Evolutionary conservation across 768 basidiomycete genomes (phyloP).

Genomic region (Suillus lakei): DNA sequence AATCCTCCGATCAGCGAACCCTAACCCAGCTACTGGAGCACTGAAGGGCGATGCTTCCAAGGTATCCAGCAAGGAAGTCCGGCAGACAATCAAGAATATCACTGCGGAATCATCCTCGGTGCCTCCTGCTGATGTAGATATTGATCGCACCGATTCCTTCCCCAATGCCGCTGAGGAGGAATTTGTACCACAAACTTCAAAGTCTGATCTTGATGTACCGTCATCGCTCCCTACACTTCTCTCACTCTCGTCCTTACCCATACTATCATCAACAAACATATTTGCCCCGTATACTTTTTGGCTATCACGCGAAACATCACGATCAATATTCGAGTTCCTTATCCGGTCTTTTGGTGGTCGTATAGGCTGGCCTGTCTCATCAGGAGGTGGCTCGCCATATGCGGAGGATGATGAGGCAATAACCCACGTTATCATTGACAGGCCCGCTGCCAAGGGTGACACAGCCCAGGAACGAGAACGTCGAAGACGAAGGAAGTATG

Average conservation of each 20-base stretch:
- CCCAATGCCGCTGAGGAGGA: constrained; percentile 55
- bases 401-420: constrained; percentile 81
- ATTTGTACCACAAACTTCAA: constrained; percentile 66
- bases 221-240: constrained; percentile 70
- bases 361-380: constrained; percentile 86
- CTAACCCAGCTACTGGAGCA: constrained; percentile 24
- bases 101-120: constrained; percentile 21
- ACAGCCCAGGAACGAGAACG: constrained; percentile 63
- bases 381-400: constrained; percentile 81
- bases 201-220: constrained; percentile 47
- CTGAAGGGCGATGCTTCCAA: constrained; percentile 30
- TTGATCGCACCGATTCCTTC: constrained; percentile 37
- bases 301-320: constrained; percentile 90
- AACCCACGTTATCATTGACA: constrained; percentile 95
- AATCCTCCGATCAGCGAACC: constrained; percentile 61
- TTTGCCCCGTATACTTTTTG: constrained; percentile 91
- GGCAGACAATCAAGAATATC: constrained; percentile 54
- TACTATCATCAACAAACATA: constrained; percentile 59
- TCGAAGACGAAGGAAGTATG: constrained; percentile 74
- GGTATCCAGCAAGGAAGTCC: constrained; percentile 61
- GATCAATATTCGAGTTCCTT: constrained; percentile 92
- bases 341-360: constrained; percentile 91
- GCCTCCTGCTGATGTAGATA: constrained; percentile 43
- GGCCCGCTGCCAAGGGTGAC: constrained; percentile 67
- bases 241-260: constrained; percentile 63